phyloP scores from a whole-genome alignment of 1,284 basidiomycete genomes.

The Pholiota adiposa region DNA sequence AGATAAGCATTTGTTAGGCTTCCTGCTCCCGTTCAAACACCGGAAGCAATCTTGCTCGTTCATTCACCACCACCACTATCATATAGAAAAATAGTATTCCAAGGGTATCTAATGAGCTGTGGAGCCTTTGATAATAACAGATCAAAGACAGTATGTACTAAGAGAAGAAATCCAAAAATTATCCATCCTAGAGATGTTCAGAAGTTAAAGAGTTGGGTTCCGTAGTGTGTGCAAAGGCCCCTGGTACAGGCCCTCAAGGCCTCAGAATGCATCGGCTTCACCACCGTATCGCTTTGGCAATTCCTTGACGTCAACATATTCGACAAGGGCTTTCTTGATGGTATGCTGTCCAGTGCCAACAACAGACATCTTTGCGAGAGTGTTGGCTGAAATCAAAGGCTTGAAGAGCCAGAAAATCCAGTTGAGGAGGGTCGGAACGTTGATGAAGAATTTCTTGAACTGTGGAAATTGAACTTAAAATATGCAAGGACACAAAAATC shows the following conservation, averaged over 20 bases:
- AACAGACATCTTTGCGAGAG: constrained; percentile 77
- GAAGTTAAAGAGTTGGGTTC: too few relatives aligned
- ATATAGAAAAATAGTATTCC: background rate
- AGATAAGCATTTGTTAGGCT: background rate
- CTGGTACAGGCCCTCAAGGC: background rate
- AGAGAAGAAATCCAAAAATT: background rate
- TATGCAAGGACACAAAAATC: background rate
- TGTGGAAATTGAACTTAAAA: constrained; percentile 29
- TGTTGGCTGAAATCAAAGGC: constrained; percentile 67
- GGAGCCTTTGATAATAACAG: background rate
- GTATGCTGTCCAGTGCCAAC: constrained; percentile 65
- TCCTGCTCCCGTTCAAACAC: background rate
- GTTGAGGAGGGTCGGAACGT: constrained; percentile 71
- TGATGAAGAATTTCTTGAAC: constrained; percentile 79
- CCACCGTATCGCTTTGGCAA: constrained; percentile 76
- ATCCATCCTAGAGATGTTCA: background rate
- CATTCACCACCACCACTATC: background rate
- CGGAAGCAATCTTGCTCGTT: background rate
- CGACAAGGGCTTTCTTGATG: constrained; percentile 61
- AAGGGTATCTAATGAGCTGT: constrained; percentile 2
- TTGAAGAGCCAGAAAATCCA: constrained; percentile 88
- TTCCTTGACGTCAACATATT: constrained; percentile 55
- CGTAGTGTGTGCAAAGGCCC: too few relatives aligned
- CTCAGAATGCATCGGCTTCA: constrained; percentile 45
- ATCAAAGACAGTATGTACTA: background rate